Base-by-base conservation (phyloP, 176 grass and related monocot genomes). In the Zea luxurians region DNA sequence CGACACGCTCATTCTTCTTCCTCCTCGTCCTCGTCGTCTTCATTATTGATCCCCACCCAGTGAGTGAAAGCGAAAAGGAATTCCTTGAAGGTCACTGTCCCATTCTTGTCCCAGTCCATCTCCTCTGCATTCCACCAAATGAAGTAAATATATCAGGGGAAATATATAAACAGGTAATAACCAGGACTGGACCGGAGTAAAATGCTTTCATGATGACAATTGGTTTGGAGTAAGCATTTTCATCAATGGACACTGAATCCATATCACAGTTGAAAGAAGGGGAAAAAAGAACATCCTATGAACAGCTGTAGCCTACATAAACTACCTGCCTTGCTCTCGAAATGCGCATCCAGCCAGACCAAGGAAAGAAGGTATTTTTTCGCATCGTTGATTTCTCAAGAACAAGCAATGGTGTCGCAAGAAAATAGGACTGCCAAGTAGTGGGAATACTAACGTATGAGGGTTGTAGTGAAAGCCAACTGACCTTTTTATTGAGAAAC, bases 51-150 rank as follows among this genome's bases (percentile, higher is more conserved):
- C 7, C 96, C 96, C 47, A 99, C 96, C 96, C 92, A 99, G 54
- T 78, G 89, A 69, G 96, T 99, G 78, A 95, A 99, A 59, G 92
- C 92, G 5, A 99, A 99, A 17, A 99, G 92, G 75, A 99, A 99
- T 66, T 99, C 96, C 68, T 99, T 99, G 69, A 99, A 99, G n/a
- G 86, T 90, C 79, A 99, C 96, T 10, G 81, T 95, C 48, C 96
- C 96, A 16, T 99, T 99, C 82, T 89, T 99, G 79, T 99, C 92
- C 96, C 96, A 99, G 46, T 99, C 96, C 92, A 99, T 99, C 77
- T 99, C 96, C 83, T 95, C 96, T 99, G 85, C 50, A 62, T 70
- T 7, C n/a, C n/a, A 67, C 10, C 57, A 85, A 80, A 38, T 27
- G 64, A 45, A 54, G 17, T 64, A 47, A 64, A 68, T 76, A 69